Percentiles rank a stretch among this genome's conserved stretches.
Conservation (phyloP, 2,329 filamentous ascomycete genomes). For the Pestalotiopsis fici region DNA sequence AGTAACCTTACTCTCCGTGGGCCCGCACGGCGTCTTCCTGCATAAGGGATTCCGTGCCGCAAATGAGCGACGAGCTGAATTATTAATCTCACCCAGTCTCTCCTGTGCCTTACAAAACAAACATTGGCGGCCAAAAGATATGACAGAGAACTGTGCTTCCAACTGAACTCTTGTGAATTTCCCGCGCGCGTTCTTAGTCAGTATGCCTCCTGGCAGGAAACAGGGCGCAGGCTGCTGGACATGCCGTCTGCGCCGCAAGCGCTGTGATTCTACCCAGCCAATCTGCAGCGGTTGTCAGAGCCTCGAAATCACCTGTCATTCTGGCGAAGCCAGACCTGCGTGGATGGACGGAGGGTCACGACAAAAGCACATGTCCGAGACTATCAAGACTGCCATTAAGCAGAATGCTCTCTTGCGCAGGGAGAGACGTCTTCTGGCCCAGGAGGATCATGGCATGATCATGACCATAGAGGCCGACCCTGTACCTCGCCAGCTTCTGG, state of each 20-base stretch:
- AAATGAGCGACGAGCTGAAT: not conserved
- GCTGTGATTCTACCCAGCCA: not conserved
- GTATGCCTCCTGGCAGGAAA: not conserved
- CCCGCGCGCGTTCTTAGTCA: not conserved
- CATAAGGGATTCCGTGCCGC: not conserved
- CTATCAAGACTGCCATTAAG: not conserved
- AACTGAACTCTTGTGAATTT: no score
- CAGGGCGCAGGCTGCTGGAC: slow-evolving; percentile 6
- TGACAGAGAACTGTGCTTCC: no score
- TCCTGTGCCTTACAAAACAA: not conserved
- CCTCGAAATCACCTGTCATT: not conserved
- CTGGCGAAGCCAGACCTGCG: not conserved
- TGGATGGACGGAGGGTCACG: not conserved
- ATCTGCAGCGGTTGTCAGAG: not conserved
- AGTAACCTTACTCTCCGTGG: not conserved
- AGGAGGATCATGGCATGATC: not conserved
- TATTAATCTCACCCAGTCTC: not conserved
- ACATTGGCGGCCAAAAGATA: not conserved
- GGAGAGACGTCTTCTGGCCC: not conserved
- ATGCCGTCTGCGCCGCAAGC: slow-evolving; percentile 1
- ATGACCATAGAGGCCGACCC: not conserved
- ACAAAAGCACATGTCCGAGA: not conserved
- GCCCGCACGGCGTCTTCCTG: not conserved
- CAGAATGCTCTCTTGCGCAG: not conserved
- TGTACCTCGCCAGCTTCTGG: not conserved